Evolutionary conservation across 805 yeast genomes (phyloP), one percentile per base, ranked within the genome.

Genomic region (Candida germanica): DNA sequence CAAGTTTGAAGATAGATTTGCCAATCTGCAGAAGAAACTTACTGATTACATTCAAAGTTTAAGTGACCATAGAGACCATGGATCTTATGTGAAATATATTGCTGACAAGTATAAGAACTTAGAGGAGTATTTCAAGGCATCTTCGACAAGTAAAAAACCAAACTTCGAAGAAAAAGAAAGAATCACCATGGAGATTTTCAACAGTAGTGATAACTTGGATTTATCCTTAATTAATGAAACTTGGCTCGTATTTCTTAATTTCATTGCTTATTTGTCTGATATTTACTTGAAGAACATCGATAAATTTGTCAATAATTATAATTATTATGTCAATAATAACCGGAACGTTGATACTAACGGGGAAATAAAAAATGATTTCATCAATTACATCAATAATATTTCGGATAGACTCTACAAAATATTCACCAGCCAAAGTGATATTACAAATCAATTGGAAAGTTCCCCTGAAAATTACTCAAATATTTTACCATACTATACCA

Each of bases 141-240:
- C 66, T 4, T 40, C 61, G 1, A 42, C 55, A 4, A 35, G 48
- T 3, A 44, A 53, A 4, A 26, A 39, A 2, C 55, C 49, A 36
- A 44, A 42, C n/a, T 50, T 39, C 23, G 49, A 54, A 18, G 69
- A 59, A 15, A 49, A 49, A 18, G 61, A 60, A 26, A 39, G 37
- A 11, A 43, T 55, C 2, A 54, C 63, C 6, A 35, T 54, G 20
- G 66, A 58, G 18, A 50, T 61, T 3, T 67, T 65, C 40, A 62
- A 59, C 13, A 58, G 54, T 41, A 55, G 56, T 41, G 73, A 66
- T 25, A 65, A 61, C 38, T 50, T 67, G 36, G 73, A 67, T 34
- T 52, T 64, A 28, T 59, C 71, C 11, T 56, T 65, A 19, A 51
- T 66, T 30, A 67, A 61, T 46, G 73, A 67, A 42, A 57, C 72